phyloP scores from a whole-genome alignment of 2,329 filamentous ascomycete genomes.

The Monilinia aucupariae region DNA sequence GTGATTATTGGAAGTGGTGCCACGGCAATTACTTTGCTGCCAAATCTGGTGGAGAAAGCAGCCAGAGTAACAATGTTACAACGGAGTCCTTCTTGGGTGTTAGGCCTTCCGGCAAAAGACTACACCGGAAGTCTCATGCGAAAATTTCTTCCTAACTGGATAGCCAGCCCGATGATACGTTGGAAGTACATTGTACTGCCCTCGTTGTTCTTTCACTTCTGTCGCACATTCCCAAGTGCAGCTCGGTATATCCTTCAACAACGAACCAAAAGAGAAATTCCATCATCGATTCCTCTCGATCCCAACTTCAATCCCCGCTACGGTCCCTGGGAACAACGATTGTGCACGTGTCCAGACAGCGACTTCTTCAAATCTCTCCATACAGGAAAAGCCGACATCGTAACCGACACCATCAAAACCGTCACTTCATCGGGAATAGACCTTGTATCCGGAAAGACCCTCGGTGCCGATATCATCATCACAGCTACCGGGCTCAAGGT shows the following conservation, averaged over 20 bases:
- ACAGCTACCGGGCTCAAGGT: conserved; percentile 64
- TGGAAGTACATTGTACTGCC: conserved; percentile 46
- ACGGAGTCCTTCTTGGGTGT: conserved; percentile 65
- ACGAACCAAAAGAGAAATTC: conserved; percentile 46
- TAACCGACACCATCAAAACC: conserved; percentile 48
- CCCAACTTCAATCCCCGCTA: conserved; percentile 62
- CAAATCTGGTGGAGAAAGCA: conserved; percentile 59
- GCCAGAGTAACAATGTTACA: conserved; percentile 71
- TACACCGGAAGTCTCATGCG: conserved; percentile 1
- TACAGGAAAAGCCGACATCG: conserved; percentile 42
- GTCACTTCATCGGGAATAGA: conserved; percentile 46
- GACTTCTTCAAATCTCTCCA: conserved; percentile 51
- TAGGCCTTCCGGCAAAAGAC: conserved; percentile 38
- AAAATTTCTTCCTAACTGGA: conserved; percentile 39
- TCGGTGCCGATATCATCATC: conserved; percentile 62
- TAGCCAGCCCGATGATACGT: conserved; percentile 40
- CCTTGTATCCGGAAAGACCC: conserved; percentile 26
- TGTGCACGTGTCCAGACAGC: conserved; percentile 59
- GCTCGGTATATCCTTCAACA: conserved; percentile 45
- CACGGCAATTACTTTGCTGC: conserved; percentile 71
- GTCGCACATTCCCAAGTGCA: conserved; percentile 47
- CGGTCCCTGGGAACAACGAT: conserved; percentile 66
- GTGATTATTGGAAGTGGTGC: conserved; percentile 49
- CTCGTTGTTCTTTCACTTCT: conserved; percentile 45
- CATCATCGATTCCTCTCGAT: conserved; percentile 48